Evolutionary conservation across 495 filamentous ascomycete species (phyloP).

Genomic region (Aspergillus homomorphus): DNA sequence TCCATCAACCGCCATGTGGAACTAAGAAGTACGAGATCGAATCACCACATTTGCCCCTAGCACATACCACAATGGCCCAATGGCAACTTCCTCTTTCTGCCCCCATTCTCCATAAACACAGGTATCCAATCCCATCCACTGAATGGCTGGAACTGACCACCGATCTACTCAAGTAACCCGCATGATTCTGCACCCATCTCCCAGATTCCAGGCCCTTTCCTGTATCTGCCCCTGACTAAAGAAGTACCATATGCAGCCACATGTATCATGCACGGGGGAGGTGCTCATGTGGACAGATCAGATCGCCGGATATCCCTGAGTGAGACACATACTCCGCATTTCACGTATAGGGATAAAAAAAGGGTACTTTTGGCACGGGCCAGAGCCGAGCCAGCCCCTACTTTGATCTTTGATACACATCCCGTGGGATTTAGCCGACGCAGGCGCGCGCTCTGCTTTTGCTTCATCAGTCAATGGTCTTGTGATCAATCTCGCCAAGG

Average conservation of each 20-base stretch:
- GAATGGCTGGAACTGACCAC: neutral
- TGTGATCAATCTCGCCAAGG: slow-evolving; percentile 17
- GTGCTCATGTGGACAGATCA: slow-evolving; percentile 8
- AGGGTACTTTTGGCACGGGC: neutral
- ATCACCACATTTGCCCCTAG: neutral
- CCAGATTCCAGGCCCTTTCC: neutral
- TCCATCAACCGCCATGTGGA: neutral
- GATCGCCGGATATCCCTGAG: neutral
- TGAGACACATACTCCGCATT: neutral
- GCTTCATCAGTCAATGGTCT: no score
- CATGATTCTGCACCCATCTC: neutral
- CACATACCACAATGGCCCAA: neutral
- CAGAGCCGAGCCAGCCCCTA: no score
- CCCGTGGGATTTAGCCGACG: neutral
- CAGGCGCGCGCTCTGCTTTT: slow-evolving; percentile 2
- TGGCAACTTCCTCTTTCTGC: neutral
- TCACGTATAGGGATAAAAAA: neutral
- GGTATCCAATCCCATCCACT: neutral
- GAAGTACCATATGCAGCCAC: neutral
- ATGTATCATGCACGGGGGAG: slow-evolving; percentile 6
- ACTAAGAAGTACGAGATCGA: neutral
- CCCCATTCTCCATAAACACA: neutral
- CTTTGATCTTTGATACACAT: slow-evolving; percentile 3
- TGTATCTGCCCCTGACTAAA: neutral
- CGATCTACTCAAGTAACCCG: neutral